These are phyloP conservation scores for Neonectria neomacrospora DNA, from an alignment of 2,329 filamentous ascomycete species.

Conservation along the genomic window DNA sequence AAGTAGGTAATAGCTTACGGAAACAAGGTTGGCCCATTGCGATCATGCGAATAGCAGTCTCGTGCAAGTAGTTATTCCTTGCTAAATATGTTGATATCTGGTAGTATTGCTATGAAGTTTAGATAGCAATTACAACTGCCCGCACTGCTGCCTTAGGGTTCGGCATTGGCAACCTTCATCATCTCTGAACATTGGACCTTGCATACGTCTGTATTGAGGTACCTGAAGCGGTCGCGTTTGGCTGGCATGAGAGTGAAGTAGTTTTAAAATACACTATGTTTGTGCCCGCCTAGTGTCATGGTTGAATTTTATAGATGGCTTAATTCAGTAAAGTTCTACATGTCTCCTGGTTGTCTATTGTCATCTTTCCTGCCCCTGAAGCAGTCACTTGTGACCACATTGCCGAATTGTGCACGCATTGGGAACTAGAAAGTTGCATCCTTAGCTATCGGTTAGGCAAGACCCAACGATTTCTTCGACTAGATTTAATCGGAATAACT, in stretches of 20 bases:
- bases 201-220: background rate
- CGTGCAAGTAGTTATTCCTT: background rate
- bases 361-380: background rate
- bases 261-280: background rate
- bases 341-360: background rate
- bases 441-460: too few species aligned
- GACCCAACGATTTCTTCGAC: background rate
- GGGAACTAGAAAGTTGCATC: too few species aligned
- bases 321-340: slow-evolving; percentile 17
- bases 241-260: background rate
- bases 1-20: background rate
- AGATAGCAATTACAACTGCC: background rate
- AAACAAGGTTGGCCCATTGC: background rate
- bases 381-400: background rate
- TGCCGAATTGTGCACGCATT: background rate
- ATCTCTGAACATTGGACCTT: background rate
- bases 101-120: background rate
- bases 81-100: background rate
- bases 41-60: background rate
- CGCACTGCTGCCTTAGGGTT: background rate
- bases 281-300: background rate
- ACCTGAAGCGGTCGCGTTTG: background rate
- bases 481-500: background rate
- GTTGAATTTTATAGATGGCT: slow-evolving; percentile 5
- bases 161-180: background rate